Evolutionary conservation across 2,329 filamentous ascomycete genomes (phyloP).

Genomic region (Aspergillus sp.): DNA sequence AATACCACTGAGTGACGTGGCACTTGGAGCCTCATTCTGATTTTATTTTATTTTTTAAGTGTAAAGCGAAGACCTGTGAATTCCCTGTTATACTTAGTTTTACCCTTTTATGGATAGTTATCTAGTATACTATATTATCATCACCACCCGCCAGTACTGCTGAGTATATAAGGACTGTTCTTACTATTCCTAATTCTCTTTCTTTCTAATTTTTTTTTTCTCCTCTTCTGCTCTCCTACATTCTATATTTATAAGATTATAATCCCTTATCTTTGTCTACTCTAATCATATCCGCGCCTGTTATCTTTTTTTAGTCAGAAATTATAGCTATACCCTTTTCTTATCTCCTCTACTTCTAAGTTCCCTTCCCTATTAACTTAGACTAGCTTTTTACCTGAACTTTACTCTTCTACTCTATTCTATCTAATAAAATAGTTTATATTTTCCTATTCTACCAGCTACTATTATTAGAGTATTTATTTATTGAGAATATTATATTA

Average conservation of each 20-base stretch:
- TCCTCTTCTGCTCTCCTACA: background rate
- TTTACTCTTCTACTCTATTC: background rate
- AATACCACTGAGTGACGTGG: too few relatives aligned
- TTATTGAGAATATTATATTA: background rate
- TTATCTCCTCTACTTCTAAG: conserved; percentile 3
- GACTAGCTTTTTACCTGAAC: conserved; percentile 1
- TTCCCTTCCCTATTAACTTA: background rate
- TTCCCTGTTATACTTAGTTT: conserved; percentile 6
- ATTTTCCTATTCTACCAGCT: background rate
- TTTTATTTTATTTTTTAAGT: too few relatives aligned
- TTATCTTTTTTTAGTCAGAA: conserved; percentile 1
- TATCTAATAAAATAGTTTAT: background rate
- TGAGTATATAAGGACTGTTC: conserved; percentile 8
- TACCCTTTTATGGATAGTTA: background rate
- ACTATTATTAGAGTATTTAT: background rate
- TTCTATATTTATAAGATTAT: conserved; percentile 5
- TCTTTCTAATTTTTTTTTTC: conserved; percentile 5
- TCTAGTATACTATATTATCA: conserved; percentile 7
- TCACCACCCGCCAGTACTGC: background rate
- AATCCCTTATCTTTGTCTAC: background rate
- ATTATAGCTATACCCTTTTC: conserved; percentile 1
- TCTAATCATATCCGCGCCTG: background rate
- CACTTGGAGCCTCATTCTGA: too few relatives aligned
- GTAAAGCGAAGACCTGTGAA: conserved; percentile 9
- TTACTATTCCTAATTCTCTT: conserved; percentile 2